phyloP scores from a whole-genome alignment of 73 alveolate species.

The Durusdinium trenchii region DNA sequence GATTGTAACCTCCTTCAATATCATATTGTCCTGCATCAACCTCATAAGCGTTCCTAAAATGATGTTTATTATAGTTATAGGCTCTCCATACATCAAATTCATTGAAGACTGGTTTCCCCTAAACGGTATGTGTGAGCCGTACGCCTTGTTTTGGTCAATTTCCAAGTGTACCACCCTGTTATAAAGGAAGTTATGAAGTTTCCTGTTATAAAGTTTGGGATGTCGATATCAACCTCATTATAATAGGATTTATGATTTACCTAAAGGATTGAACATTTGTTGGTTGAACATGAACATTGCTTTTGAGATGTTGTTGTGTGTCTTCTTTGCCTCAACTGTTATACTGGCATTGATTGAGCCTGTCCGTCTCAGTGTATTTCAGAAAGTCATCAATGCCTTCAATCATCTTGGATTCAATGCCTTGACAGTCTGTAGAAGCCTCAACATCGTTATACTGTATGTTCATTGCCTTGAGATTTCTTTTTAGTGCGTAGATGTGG shows the following conservation, averaged over 20 bases:
- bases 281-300: slow-evolving; percentile 51
- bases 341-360: slow-evolving; percentile 39
- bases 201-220: slow-evolving; percentile 17
- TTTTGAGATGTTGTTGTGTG: slow-evolving; percentile 26
- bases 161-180: slow-evolving; percentile 44
- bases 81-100: slow-evolving; percentile 36
- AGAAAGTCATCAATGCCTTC: neutral
- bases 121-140: neutral
- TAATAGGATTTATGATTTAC: slow-evolving; percentile 79
- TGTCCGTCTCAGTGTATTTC: neutral
- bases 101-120: slow-evolving; percentile 35
- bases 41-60: too few relatives aligned
- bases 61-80: slow-evolving; percentile 17
- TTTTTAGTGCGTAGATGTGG: slow-evolving; percentile 30
- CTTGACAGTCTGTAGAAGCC: slow-evolving; percentile 13
- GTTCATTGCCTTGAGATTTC: neutral
- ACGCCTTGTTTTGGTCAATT: slow-evolving; percentile 62
- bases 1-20: too few relatives aligned
- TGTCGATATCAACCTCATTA: slow-evolving; percentile 49
- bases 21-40: too few relatives aligned
- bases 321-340: slow-evolving; percentile 48
- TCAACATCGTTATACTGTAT: neutral
- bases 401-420: slow-evolving; percentile 17
- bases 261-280: slow-evolving; percentile 17
- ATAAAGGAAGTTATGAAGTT: slow-evolving; percentile 56